Evolutionary conservation across 805 yeast species (phyloP).

Genomic region (Myxozyma melibiosi): DNA sequence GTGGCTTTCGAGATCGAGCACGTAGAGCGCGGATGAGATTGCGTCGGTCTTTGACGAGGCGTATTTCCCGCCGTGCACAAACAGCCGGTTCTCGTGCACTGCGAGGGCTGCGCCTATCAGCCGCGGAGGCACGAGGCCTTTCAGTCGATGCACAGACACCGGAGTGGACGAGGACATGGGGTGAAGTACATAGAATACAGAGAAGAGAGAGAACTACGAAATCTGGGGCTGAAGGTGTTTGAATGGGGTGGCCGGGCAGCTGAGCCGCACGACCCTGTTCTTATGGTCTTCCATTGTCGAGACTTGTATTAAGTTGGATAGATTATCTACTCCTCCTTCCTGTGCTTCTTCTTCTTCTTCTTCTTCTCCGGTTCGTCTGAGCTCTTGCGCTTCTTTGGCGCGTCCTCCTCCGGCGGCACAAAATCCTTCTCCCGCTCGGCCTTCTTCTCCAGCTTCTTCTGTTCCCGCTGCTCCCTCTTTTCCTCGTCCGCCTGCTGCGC

Average conservation of each 20-base stretch:
- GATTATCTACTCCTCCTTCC: neutral
- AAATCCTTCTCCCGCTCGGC: slow-evolving; percentile 75
- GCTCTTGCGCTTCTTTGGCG: slow-evolving; percentile 34
- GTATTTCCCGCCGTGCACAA: slow-evolving; percentile 27
- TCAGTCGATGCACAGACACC: slow-evolving; percentile 2
- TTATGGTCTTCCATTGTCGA: neutral
- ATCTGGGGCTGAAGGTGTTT: neutral
- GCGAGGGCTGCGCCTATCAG: slow-evolving; percentile 24
- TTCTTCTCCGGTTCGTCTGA: slow-evolving; percentile 1
- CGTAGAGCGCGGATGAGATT: slow-evolving; percentile 19
- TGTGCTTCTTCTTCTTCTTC: slow-evolving; percentile 12
- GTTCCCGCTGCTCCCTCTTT: slow-evolving; percentile 77
- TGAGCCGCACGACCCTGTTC: slow-evolving; percentile 7
- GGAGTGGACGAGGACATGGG: slow-evolving; percentile 9
- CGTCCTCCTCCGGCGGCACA: slow-evolving; percentile 71
- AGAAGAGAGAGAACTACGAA: neutral
- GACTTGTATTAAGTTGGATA: neutral
- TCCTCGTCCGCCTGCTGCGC: slow-evolving; percentile 68
- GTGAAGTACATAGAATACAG: neutral
- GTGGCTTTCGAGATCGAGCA: slow-evolving; percentile 20
- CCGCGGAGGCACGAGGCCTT: slow-evolving; percentile 28
- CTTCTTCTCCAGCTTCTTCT: slow-evolving; percentile 63
- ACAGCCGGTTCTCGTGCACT: slow-evolving; percentile 4
- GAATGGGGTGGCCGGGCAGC: neutral
- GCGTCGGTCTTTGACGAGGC: slow-evolving; percentile 4